These are phyloP conservation scores for Aspergillus jensenii DNA, from an alignment of 2,329 filamentous ascomycete genomes.

Conservation along the genomic window DNA sequence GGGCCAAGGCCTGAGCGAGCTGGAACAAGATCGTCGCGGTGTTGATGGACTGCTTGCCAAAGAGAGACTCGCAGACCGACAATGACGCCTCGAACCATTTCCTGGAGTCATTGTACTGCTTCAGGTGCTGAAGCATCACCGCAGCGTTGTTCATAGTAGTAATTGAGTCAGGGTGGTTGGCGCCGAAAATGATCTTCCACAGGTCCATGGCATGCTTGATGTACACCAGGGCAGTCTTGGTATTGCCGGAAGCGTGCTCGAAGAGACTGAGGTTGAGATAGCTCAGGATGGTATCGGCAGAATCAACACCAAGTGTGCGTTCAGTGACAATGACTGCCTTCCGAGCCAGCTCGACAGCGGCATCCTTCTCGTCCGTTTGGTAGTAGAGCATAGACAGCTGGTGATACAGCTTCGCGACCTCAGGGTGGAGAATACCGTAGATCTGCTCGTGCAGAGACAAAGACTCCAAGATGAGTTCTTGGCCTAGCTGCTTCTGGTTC, in stretches of 20 bases:
- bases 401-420: constrained; percentile 94
- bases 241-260: constrained; percentile 88
- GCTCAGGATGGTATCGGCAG: constrained; percentile 87
- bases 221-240: constrained; percentile 80
- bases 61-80: constrained; percentile 82
- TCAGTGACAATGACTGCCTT: constrained; percentile 97
- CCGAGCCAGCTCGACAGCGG: constrained; percentile 88
- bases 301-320: constrained; percentile 89
- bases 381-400: constrained; percentile 95
- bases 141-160: constrained; percentile 98
- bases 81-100: constrained; percentile 96
- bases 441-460: constrained; percentile 97
- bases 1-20: constrained; percentile 87
- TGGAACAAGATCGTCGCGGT: constrained; percentile 95
- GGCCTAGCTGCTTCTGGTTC: constrained; percentile 90
- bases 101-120: constrained; percentile 90
- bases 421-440: constrained; percentile 93
- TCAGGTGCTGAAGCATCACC: constrained; percentile 95
- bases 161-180: constrained; percentile 93
- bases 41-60: constrained; percentile 86
- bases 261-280: constrained; percentile 96
- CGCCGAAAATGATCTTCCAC: constrained; percentile 96
- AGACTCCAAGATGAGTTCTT: constrained; percentile 93
- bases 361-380: constrained; percentile 95
- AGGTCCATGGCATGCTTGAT: constrained; percentile 89